Conservation (phyloP, 345 rosid species). For the Brassica cretica region DNA sequence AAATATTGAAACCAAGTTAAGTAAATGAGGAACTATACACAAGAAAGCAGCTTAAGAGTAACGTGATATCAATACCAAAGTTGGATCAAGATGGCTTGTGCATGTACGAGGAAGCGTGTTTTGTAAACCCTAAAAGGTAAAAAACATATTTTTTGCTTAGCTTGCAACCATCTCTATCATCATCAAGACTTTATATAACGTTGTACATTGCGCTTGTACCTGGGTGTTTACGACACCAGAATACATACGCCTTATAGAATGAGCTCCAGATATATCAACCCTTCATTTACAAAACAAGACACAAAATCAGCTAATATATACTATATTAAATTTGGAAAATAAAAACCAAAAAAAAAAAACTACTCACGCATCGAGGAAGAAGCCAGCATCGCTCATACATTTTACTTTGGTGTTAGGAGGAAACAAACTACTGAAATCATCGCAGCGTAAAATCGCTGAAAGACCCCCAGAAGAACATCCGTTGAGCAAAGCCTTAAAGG, state of each 20-base stretch:
- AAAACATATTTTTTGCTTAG: neutral
- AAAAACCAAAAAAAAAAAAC: constrained; percentile 28
- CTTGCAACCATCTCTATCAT: neutral
- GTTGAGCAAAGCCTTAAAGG: constrained; percentile 46
- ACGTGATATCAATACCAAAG: constrained; percentile 20
- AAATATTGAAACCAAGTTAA: neutral
- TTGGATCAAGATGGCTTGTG: constrained; percentile 28
- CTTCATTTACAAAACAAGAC: constrained; percentile 43
- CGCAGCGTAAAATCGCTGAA: constrained; percentile 68
- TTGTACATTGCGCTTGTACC: constrained; percentile 56
- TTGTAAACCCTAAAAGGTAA: constrained; percentile 29
- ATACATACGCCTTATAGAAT: constrained; percentile 64
- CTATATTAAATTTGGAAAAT: neutral
- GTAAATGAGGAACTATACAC: neutral
- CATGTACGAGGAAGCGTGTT: constrained; percentile 28
- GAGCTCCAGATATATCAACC: constrained; percentile 79
- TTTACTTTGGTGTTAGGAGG: constrained; percentile 67
- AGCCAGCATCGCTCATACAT: constrained; percentile 97
- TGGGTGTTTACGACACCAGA: constrained; percentile 69
- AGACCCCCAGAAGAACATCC: constrained; percentile 99
- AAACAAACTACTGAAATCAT: constrained; percentile 54
- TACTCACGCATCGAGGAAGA: constrained; percentile 82
- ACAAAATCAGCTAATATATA: neutral
- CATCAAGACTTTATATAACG: neutral
- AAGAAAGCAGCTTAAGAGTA: neutral